A percentile compares a stretch with the other conserved stretches of the same genome.
Evolutionary conservation across 495 filamentous ascomycete genomes (phyloP).

Genomic region (Penicillium herquei): DNA sequence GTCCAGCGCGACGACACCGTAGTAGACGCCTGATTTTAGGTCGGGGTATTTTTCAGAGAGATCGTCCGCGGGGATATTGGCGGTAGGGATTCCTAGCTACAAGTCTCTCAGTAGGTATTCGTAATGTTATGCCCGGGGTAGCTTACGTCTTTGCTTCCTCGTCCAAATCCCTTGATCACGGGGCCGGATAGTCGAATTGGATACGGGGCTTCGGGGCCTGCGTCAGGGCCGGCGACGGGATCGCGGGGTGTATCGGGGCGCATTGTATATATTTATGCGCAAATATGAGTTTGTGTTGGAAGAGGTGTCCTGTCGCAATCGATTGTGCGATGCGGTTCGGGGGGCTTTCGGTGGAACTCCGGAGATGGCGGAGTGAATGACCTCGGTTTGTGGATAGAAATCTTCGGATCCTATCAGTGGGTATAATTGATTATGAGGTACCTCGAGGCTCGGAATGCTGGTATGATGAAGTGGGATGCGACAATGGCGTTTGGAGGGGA

Average conservation of each 20-base stretch:
- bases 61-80: constrained; percentile 86
- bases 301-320: background rate
- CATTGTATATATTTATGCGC: constrained; percentile 24
- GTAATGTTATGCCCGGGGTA: background rate
- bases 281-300: background rate
- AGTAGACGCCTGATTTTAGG: constrained; percentile 81
- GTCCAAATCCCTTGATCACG: constrained; percentile 90
- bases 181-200: constrained; percentile 77
- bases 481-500: constrained; percentile 5
- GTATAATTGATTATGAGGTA: too few relatives aligned
- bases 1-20: constrained; percentile 74
- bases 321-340: background rate
- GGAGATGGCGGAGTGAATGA: background rate
- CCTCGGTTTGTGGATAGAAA: background rate
- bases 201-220: constrained; percentile 73
- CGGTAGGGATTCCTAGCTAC: constrained; percentile 90
- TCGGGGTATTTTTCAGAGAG: constrained; percentile 65
- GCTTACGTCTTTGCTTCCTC: constrained; percentile 76
- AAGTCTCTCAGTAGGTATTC: constrained; percentile 2
- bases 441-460: too few relatives aligned
- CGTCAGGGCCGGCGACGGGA: constrained; percentile 63
- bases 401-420: background rate
- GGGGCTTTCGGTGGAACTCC: background rate
- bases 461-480: background rate
- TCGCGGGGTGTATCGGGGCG: constrained; percentile 51